A percentile compares a stretch with the other conserved stretches of the same genome.
These are phyloP conservation scores for Raffaelea arxii DNA, from an alignment of 2,329 filamentous ascomycete genomes.

Conservation along the genomic window DNA sequence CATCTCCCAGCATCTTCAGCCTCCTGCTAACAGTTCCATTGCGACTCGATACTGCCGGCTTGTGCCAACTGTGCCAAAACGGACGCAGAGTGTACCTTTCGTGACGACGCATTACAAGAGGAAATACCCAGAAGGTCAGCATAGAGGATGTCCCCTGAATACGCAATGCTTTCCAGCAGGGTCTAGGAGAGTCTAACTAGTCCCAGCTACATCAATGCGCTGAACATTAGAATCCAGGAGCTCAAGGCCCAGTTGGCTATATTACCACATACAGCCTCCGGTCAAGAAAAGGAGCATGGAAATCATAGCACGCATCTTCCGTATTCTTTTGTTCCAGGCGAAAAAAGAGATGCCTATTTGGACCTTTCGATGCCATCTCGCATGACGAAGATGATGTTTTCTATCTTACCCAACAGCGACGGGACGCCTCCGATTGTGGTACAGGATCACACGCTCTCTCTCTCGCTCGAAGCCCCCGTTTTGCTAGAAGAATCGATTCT, in stretches of 20 bases:
- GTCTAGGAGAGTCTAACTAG: no score
- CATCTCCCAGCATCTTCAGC: background rate
- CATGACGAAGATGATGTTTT: background rate
- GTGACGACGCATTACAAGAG: slow-evolving; percentile 2
- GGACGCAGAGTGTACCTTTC: slow-evolving; percentile 4
- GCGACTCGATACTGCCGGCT: slow-evolving; percentile 2
- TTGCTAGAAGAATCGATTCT: background rate
- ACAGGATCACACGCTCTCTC: no score
- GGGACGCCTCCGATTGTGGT: no score
- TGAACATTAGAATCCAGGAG: slow-evolving; percentile 3
- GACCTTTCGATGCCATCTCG: background rate
- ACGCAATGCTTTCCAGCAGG: no score
- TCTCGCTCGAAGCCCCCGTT: background rate
- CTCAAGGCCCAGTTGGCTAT: slow-evolving; percentile 1
- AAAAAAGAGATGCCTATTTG: no score
- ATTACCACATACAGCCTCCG: background rate
- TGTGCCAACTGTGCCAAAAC: slow-evolving; percentile 3
- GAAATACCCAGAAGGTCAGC: slow-evolving; percentile 3
- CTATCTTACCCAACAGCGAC: no score
- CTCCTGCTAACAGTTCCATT: background rate
- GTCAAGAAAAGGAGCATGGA: no score
- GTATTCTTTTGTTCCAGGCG: no score
- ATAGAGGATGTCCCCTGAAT: no score
- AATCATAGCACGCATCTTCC: no score
- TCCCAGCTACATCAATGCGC: slow-evolving; percentile 1